Conservation (phyloP, 1,284 basidiomycete species). For the Marasmius fiardii region DNA sequence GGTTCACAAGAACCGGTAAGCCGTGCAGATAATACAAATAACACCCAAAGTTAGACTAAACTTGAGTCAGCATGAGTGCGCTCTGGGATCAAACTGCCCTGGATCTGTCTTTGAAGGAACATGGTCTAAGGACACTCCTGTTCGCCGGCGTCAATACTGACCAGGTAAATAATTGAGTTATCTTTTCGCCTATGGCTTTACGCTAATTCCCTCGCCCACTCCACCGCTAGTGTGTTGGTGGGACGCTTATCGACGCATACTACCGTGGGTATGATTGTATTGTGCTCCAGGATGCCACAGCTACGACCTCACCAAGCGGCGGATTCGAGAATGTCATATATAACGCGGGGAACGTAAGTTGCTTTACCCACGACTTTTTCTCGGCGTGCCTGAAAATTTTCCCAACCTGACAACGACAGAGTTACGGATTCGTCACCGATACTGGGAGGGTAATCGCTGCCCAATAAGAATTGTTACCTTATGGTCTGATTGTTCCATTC, state of each 20-base stretch:
- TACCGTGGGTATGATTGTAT: slow-evolving; percentile 63
- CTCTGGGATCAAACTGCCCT: slow-evolving; percentile 61
- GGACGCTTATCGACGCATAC: slow-evolving; percentile 62
- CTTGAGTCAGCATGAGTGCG: slow-evolving; percentile 57
- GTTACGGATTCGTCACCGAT: slow-evolving; percentile 61
- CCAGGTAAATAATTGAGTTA: slow-evolving; percentile 38
- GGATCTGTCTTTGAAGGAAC: slow-evolving; percentile 59
- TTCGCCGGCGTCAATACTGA: slow-evolving; percentile 68
- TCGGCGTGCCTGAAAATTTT: background rate
- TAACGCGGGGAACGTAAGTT: slow-evolving; percentile 51
- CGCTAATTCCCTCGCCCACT: background rate
- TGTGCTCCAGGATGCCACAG: slow-evolving; percentile 52
- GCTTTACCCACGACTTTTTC: slow-evolving; percentile 8
- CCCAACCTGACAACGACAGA: slow-evolving; percentile 27
- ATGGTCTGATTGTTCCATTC: background rate
- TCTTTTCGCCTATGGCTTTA: background rate
- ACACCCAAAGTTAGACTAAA: background rate
- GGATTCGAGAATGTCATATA: slow-evolving; percentile 56
- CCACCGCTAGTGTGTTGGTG: slow-evolving; percentile 53
- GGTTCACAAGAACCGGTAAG: slow-evolving; percentile 70
- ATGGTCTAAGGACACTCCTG: slow-evolving; percentile 59
- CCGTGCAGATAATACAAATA: background rate
- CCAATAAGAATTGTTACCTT: background rate
- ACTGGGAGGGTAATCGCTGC: slow-evolving; percentile 35
- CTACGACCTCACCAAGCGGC: slow-evolving; percentile 60